A percentile compares a stretch with the other conserved stretches of the same genome.
These are phyloP conservation scores for Trametes sp. DNA, from an alignment of 1,284 basidiomycete species.

Conservation along the genomic window DNA sequence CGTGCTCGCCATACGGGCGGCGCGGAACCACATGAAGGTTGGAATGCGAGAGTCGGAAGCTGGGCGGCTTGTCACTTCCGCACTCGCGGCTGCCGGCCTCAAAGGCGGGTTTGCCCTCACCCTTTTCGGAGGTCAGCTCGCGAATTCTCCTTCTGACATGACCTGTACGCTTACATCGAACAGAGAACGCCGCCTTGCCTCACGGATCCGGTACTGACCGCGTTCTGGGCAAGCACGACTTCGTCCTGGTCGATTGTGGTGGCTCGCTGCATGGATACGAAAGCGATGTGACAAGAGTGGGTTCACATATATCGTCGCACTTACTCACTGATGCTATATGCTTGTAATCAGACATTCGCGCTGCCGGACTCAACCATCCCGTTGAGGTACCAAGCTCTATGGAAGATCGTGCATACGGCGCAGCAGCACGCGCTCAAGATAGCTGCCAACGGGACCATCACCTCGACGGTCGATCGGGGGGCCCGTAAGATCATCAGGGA, in stretches of 20 bases:
- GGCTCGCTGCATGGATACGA: conserved; percentile 76
- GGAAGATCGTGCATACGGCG: conserved; percentile 72
- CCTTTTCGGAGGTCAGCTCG: conserved; percentile 75
- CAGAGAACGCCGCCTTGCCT: conserved; percentile 86
- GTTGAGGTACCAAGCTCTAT: conserved; percentile 61
- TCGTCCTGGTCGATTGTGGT: conserved; percentile 82
- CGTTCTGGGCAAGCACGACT: conserved; percentile 61
- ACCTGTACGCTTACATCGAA: background rate
- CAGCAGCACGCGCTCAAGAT: conserved; percentile 63
- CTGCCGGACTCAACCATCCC: conserved; percentile 65
- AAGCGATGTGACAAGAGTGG: conserved; percentile 81
- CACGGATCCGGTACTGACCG: conserved; percentile 83
- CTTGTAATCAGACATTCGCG: conserved; percentile 67
- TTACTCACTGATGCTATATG: background rate
- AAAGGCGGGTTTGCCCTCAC: conserved; percentile 66
- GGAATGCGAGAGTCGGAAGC: conserved; percentile 83
- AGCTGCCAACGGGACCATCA: conserved; percentile 58
- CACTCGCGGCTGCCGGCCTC: conserved; percentile 67
- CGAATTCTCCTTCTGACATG: background rate
- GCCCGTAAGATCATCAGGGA: conserved; percentile 64
- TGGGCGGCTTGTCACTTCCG: conserved; percentile 57
- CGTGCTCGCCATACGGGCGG: conserved; percentile 74
- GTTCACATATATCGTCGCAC: background rate
- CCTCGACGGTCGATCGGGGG: conserved; percentile 67
- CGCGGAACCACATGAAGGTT: conserved; percentile 66